Evolutionary conservation across 176 grass and related monocot genomes (phyloP).

Genomic region (Triticum urartu): DNA sequence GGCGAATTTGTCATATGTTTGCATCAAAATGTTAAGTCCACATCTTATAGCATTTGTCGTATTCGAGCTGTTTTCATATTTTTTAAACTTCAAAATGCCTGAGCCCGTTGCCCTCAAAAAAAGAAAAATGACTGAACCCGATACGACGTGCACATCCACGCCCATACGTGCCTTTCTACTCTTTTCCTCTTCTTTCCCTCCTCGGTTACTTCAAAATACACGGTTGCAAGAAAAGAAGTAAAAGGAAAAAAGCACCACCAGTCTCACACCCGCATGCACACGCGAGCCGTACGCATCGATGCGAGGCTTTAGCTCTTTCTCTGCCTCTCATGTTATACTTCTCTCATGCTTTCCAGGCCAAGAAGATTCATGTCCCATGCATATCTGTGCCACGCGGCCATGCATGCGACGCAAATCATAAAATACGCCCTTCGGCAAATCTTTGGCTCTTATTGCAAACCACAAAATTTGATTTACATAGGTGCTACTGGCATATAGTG

Average conservation of each 20-base stretch:
- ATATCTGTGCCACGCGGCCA: neutral
- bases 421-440: neutral
- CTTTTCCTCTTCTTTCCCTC: neutral
- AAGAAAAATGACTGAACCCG: neutral
- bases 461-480: neutral
- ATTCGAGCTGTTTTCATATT: too few species aligned
- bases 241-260: constrained; percentile 18
- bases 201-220: constrained; percentile 31
- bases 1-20: too few species aligned
- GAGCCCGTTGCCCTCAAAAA: neutral
- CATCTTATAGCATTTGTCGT: too few species aligned
- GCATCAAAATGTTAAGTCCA: too few species aligned
- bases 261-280: neutral
- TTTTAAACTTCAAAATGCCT: neutral
- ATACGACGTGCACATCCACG: neutral
- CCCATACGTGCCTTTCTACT: neutral
- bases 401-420: neutral
- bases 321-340: neutral
- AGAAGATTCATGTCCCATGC: neutral
- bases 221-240: constrained; percentile 46
- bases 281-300: constrained; percentile 8
- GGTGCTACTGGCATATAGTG: neutral
- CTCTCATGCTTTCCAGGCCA: constrained; percentile 7
- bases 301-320: constrained; percentile 22
- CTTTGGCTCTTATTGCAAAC: neutral